phyloP scores from a whole-genome alignment of 352 stramenopile genomes.

The Pythium rishiriense region DNA sequence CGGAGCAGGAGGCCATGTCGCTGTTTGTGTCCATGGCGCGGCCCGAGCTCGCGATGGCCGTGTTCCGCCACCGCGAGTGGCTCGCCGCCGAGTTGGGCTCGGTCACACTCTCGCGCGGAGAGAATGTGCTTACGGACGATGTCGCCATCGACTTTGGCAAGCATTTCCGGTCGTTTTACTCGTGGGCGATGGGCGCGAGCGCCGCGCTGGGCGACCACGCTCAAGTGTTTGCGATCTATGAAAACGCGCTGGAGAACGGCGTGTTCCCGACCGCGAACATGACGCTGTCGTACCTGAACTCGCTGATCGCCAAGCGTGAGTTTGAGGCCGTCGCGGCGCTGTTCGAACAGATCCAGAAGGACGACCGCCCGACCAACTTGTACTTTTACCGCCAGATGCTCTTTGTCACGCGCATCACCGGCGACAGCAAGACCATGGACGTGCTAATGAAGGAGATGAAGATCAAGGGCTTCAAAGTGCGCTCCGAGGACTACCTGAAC shows the following conservation, averaged over 20 bases:
- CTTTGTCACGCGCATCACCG: conserved; percentile 37
- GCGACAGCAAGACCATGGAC: conserved; percentile 34
- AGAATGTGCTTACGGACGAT: conserved; percentile 42
- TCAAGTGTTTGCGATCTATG: conserved; percentile 51
- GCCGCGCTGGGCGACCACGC: conserved; percentile 27
- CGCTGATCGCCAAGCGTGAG: conserved; percentile 39
- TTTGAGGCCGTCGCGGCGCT: conserved; percentile 50
- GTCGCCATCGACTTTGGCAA: conserved; percentile 35
- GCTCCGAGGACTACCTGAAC: conserved; percentile 48
- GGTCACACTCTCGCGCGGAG: conserved; percentile 15
- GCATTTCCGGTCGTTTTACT: conserved; percentile 69
- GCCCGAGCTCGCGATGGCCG: conserved; percentile 36
- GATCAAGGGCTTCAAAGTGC: conserved; percentile 66
- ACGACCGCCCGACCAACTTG: conserved; percentile 48
- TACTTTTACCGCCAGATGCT: conserved; percentile 68
- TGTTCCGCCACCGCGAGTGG: conserved; percentile 53
- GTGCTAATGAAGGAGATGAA: conserved; percentile 62
- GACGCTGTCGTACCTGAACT: conserved; percentile 55
- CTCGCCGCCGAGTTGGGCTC: conserved; percentile 37
- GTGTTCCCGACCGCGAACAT: conserved; percentile 69
- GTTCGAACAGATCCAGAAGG: conserved; percentile 38
- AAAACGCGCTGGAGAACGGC: conserved; percentile 34
- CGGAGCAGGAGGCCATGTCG: conserved; percentile 61
- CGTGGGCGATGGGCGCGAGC: conserved; percentile 58
- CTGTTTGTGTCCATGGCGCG: conserved; percentile 46